Percentiles rank a stretch among this genome's conserved stretches.
Conservation (phyloP, 2,329 filamentous ascomycete genomes). For the Apiospora rasikravindrae region DNA sequence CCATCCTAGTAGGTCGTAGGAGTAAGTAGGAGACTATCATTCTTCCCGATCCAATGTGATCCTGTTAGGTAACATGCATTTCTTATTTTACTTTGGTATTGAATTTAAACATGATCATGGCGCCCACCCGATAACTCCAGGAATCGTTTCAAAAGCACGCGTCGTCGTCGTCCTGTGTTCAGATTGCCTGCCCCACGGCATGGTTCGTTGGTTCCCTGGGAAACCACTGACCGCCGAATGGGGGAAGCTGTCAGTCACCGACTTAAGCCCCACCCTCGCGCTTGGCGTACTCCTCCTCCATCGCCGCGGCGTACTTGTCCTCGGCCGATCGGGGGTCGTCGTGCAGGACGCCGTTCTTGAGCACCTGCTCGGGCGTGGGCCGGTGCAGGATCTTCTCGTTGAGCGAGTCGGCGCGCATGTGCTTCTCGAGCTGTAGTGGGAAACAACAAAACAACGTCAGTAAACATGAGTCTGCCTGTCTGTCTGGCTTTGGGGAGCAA, state of each 20-base stretch:
- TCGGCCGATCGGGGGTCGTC: slow-evolving; percentile 67
- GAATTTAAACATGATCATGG: neutral
- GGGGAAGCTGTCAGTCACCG: too few relatives aligned
- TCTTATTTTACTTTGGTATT: neutral
- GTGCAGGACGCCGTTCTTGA: slow-evolving; percentile 80
- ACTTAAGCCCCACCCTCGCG: slow-evolving; percentile 63
- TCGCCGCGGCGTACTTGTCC: slow-evolving; percentile 63
- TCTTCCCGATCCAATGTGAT: neutral
- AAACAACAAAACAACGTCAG: neutral
- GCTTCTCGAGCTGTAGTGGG: slow-evolving; percentile 69
- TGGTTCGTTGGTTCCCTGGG: neutral
- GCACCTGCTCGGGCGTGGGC: slow-evolving; percentile 75
- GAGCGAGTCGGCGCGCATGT: slow-evolving; percentile 85
- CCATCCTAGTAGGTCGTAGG: neutral
- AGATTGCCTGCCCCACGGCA: too few relatives aligned
- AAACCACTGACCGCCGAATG: neutral
- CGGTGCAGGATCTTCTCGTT: slow-evolving; percentile 86
- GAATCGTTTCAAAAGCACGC: neutral
- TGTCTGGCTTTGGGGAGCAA: neutral
- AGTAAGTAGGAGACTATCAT: neutral
- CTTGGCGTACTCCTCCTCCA: slow-evolving; percentile 69
- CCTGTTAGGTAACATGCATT: neutral
- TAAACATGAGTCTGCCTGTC: too few relatives aligned
- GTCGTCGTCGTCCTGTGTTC: neutral
- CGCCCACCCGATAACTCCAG: neutral